phyloP scores from a whole-genome alignment of 768 basidiomycete species.

The Pleurotus djamor region DNA sequence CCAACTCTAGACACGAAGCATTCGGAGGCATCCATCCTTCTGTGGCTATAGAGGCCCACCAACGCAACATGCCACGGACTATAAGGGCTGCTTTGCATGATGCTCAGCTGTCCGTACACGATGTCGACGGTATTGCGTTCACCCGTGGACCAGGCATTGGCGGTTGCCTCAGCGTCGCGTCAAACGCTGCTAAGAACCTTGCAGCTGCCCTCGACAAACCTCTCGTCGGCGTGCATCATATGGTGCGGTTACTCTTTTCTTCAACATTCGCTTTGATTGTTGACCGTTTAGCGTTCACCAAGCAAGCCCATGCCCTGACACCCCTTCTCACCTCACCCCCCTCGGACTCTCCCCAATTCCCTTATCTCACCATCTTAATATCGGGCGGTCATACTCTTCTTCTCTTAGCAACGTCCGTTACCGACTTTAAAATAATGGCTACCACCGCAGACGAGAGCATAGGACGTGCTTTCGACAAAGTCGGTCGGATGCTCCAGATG shows the following conservation, averaged over 20 bases:
- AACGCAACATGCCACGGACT: conserved; percentile 77
- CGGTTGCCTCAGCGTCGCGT: conserved; percentile 77
- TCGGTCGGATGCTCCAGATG: conserved; percentile 66
- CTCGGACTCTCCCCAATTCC: conserved; percentile 54
- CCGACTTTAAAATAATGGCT: conserved; percentile 66
- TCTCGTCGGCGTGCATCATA: conserved; percentile 90
- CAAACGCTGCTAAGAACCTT: conserved; percentile 82
- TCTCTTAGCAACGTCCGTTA: conserved; percentile 62
- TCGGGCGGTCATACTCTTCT: conserved; percentile 96
- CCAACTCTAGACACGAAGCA: conserved; percentile 43
- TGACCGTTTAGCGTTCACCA: conserved; percentile 7
- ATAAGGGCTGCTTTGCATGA: conserved; percentile 66
- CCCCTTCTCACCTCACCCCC: conserved; percentile 61
- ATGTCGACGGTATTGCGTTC: conserved; percentile 87
- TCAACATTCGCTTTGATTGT: background rate
- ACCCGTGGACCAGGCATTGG: conserved; percentile 82
- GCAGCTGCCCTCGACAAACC: conserved; percentile 80
- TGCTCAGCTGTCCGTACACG: conserved; percentile 52
- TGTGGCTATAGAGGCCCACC: conserved; percentile 75
- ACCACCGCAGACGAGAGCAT: conserved; percentile 75
- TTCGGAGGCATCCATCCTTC: conserved; percentile 78
- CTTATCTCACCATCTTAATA: conserved; percentile 85
- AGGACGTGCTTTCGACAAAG: conserved; percentile 84
- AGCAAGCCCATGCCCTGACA: conserved; percentile 95
- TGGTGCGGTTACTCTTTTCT: conserved; percentile 49